Conservation (phyloP, 805 yeast genomes). For the Metschnikowia chrysomelidarum region DNA sequence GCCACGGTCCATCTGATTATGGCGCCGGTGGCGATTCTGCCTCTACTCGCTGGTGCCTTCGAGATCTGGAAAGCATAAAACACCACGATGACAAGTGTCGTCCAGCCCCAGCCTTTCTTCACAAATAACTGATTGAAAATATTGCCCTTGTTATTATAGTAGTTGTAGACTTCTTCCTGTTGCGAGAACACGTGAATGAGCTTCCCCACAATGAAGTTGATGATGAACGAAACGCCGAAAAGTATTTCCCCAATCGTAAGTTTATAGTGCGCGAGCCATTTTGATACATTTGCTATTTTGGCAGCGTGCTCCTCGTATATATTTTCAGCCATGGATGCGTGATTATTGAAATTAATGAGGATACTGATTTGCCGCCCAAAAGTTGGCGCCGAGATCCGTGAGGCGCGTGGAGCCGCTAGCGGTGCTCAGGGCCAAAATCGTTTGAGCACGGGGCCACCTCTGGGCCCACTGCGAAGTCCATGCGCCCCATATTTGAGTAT, state of each 20-base stretch:
- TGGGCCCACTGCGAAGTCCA: no score
- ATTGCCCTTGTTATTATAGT: conserved; percentile 63
- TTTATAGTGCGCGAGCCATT: conserved; percentile 3
- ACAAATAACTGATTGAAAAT: conserved; percentile 73
- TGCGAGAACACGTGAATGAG: conserved; percentile 45
- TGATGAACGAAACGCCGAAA: conserved; percentile 32
- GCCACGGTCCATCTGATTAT: conserved; percentile 47
- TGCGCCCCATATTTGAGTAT: no score
- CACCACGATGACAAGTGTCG: conserved; percentile 35
- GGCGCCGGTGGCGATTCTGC: conserved; percentile 17
- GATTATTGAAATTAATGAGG: no score
- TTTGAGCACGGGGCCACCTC: no score
- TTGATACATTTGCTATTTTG: not conserved
- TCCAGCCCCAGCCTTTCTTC: conserved; percentile 94
- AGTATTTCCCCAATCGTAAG: conserved; percentile 26
- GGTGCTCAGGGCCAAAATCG: conserved; percentile 3
- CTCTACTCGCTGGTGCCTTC: not conserved
- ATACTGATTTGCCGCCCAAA: no score
- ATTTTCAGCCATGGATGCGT: no score
- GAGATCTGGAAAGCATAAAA: conserved; percentile 25
- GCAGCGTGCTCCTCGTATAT: conserved; percentile 9
- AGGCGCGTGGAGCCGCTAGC: conserved; percentile 3
- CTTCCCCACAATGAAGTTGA: conserved; percentile 51
- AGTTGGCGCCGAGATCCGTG: no score
- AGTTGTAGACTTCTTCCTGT: conserved; percentile 45